Percentiles rank a stretch among this genome's conserved stretches.
Evolutionary conservation across 257 asterid species (phyloP).

Genomic region (Nicotiana tomentosiformis): DNA sequence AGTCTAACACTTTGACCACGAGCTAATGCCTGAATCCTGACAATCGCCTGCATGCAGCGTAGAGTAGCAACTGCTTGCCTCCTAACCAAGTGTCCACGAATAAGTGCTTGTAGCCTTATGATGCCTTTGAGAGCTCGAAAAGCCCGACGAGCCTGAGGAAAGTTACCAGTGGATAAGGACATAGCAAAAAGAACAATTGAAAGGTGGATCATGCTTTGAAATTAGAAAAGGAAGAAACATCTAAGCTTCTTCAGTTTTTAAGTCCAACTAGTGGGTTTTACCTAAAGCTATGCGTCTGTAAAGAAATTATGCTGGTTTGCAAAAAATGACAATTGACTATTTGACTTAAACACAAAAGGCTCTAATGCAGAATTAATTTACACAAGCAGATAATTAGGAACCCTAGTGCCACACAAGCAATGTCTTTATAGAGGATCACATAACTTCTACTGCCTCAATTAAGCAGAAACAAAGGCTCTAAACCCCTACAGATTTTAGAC

Average conservation of each 20-base stretch:
- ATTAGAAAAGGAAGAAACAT: background rate
- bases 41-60: conserved; percentile 38
- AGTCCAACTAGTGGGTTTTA: background rate
- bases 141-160: conserved; percentile 34
- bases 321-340: background rate
- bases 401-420: background rate
- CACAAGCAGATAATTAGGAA: background rate
- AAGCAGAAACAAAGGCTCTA: background rate
- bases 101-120: conserved; percentile 41
- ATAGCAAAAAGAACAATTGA: background rate
- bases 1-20: conserved; percentile 34
- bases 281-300: background rate
- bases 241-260: background rate
- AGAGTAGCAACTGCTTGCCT: conserved; percentile 49
- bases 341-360: background rate
- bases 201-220: conserved; percentile 1
- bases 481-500: background rate
- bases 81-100: conserved; percentile 49
- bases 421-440: background rate
- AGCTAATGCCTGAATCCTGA: conserved; percentile 43
- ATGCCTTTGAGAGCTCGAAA: conserved; percentile 40
- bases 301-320: background rate
- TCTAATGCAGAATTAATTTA: background rate
- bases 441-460: background rate
- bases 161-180: background rate